Percentiles rank a stretch among this genome's conserved stretches.
Evolutionary conservation across 208 protist species (phyloP).

Genomic region (Crithidia expoeki): DNA sequence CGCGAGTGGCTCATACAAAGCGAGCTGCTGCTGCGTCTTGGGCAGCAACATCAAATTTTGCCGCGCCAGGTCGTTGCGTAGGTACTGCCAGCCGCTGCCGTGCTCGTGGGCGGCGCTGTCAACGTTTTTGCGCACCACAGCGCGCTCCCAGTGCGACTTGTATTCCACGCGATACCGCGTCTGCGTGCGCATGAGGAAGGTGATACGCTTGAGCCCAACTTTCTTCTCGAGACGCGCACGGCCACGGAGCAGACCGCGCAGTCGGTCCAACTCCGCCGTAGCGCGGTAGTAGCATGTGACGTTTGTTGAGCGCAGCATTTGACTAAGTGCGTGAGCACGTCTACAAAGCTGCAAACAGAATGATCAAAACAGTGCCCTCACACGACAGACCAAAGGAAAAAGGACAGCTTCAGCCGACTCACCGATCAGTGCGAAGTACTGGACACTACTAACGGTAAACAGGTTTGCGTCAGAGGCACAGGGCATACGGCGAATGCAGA

Average conservation of each 20-base stretch:
- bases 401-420: no score
- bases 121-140: conserved; percentile 87
- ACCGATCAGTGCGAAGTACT: no score
- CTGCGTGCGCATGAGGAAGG: conserved; percentile 89
- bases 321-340: no score
- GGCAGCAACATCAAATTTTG: conserved; percentile 86
- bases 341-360: no score
- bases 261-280: conserved; percentile 79
- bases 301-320: conserved; percentile 65
- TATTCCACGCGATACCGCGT: conserved; percentile 89
- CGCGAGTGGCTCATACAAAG: conserved; percentile 90
- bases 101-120: conserved; percentile 89
- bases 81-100: conserved; percentile 71
- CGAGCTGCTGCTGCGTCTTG: conserved; percentile 70
- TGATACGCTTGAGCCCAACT: conserved; percentile 80
- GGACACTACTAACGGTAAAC: no score
- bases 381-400: no score
- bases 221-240: conserved; percentile 84
- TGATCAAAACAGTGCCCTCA: no score
- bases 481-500: no score
- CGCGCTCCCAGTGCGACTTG: conserved; percentile 77
- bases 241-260: conserved; percentile 80
- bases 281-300: conserved; percentile 68
- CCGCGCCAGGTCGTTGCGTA: conserved; percentile 82
- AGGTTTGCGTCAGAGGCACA: no score